A percentile compares a stretch with the other conserved stretches of the same genome.
phyloP scores from a whole-genome alignment of 495 filamentous ascomycete genomes.

The Endocarpon pusillum region DNA sequence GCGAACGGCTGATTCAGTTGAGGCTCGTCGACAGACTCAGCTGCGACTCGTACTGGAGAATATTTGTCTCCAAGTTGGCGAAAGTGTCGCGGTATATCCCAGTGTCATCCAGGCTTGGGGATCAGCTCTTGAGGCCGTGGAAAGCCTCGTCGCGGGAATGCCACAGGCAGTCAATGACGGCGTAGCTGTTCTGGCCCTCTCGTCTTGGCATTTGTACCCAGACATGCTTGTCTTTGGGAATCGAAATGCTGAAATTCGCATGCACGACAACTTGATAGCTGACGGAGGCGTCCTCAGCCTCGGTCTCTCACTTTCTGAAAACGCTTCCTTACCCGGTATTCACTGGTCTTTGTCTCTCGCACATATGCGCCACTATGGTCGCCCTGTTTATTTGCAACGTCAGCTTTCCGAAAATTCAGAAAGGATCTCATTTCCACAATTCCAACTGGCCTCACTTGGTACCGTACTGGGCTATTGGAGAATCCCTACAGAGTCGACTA shows the following conservation, averaged over 20 bases:
- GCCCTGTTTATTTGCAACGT: conserved; percentile 3
- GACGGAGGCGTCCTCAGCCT: conserved; percentile 14
- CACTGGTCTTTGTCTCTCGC: conserved; percentile 8
- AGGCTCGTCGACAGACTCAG: conserved; percentile 14
- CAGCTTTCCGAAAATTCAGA: too few species aligned
- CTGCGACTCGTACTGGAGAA: conserved; percentile 21
- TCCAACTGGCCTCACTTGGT: too few species aligned
- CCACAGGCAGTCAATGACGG: conserved; percentile 11
- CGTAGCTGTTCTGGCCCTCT: conserved; percentile 14
- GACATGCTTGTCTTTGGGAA: conserved; percentile 14
- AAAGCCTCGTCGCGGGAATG: conserved; percentile 12
- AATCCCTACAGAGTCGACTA: too few species aligned
- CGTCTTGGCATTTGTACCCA: conserved; percentile 24
- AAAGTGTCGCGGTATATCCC: conserved; percentile 8
- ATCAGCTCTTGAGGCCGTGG: conserved; percentile 9
- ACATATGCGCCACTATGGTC: conserved; percentile 7
- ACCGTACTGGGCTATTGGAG: too few species aligned
- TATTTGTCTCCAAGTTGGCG: conserved; percentile 12
- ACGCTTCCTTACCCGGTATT: conserved; percentile 2
- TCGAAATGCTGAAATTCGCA: conserved; percentile 4
- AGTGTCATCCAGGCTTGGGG: conserved; percentile 17
- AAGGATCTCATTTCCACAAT: too few species aligned
- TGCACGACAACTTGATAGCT: conserved; percentile 13
- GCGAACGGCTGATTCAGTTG: conserved; percentile 12
- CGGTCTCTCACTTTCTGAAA: conserved; percentile 6